These are phyloP conservation scores for Aureobasidium vineae DNA, from an alignment of 2,329 filamentous ascomycete species.

Conservation along the genomic window DNA sequence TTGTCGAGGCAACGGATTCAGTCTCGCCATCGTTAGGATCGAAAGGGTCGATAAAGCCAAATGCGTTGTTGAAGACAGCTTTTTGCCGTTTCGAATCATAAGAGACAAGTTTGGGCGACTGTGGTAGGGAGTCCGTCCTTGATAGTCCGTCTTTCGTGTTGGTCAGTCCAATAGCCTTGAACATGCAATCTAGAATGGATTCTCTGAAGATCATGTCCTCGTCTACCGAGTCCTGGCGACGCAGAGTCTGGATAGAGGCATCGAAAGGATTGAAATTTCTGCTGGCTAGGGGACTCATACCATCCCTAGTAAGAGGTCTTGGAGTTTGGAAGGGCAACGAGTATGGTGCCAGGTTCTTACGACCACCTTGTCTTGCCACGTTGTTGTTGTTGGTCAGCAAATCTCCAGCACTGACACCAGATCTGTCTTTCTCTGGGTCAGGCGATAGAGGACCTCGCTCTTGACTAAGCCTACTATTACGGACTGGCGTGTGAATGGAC, in stretches of 20 bases:
- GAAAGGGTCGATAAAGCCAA: conserved; percentile 85
- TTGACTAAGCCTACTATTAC: background rate
- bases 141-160: conserved; percentile 63
- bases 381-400: conserved; percentile 71
- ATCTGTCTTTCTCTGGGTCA: conserved; percentile 32
- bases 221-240: conserved; percentile 77
- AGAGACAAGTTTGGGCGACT: conserved; percentile 78
- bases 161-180: conserved; percentile 84
- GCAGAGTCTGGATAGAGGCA: conserved; percentile 45
- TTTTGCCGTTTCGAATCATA: conserved; percentile 80
- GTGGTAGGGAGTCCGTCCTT: conserved; percentile 73
- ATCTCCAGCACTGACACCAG: conserved; percentile 60
- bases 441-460: background rate
- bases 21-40: conserved; percentile 81
- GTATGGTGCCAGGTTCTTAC: conserved; percentile 47
- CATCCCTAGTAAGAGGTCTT: conserved; percentile 39
- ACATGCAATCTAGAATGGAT: conserved; percentile 91
- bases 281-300: conserved; percentile 47
- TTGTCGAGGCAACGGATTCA: conserved; percentile 66
- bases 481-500: conserved; percentile 15
- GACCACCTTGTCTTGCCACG: conserved; percentile 60
- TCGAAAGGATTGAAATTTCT: conserved; percentile 45
- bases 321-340: conserved; percentile 50
- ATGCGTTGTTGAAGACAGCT: conserved; percentile 78
- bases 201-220: conserved; percentile 87